Percentiles rank a stretch among this genome's conserved stretches.
Conservation (phyloP, 129 eudicot species). For the Lactuca saligna region DNA sequence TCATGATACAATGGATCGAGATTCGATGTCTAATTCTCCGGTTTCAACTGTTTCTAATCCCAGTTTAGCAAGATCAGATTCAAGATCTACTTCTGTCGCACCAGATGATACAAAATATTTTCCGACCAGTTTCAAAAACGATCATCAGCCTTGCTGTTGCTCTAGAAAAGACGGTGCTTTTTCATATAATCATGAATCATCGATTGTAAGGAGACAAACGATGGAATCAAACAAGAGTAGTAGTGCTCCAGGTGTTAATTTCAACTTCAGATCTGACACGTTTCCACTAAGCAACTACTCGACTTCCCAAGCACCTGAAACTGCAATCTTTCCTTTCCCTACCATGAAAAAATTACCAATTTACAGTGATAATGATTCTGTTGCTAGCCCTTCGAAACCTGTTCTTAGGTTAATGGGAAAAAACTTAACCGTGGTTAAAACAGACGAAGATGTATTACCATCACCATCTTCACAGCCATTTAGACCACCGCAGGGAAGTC, state of each 20-base stretch:
- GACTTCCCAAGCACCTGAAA: conserved; percentile 29
- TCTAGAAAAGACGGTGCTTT: conserved; percentile 57
- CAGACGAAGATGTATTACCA: conserved; percentile 35
- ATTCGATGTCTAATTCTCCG: conserved; percentile 71
- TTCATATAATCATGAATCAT: conserved; percentile 45
- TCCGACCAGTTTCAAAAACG: conserved; percentile 32
- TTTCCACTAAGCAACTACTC: conserved; percentile 23
- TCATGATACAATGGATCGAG: conserved; percentile 42
- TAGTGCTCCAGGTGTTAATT: conserved; percentile 5
- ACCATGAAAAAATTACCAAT: conserved; percentile 8
- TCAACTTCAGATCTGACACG: conserved; percentile 31
- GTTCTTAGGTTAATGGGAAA: conserved; percentile 88
- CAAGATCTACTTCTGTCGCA: conserved; percentile 40
- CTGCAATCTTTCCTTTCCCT: conserved; percentile 25
- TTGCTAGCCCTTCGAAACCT: conserved; percentile 64
- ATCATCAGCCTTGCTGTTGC: conserved; percentile 72
- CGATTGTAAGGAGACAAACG: conserved; percentile 36
- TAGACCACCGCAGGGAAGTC: conserved; percentile 33
- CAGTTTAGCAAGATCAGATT: conserved; percentile 37
- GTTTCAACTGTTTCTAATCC: conserved; percentile 58
- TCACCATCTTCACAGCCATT: conserved; percentile 15
- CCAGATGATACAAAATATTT: conserved; percentile 17
- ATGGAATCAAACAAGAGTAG: conserved; percentile 15
- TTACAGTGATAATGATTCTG: conserved; percentile 35
- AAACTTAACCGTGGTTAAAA: conserved; percentile 68